Conservation (phyloP, 345 rosid genomes). For the Arabidopsis thaliana region TAIR10.1 NC_003070.9:18835501-18836000, state of each 20-base stretch:
- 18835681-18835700: constrained; percentile 13
- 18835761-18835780: constrained; percentile 7
- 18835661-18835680: background rate
- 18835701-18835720: constrained; percentile 16
- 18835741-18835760: background rate
- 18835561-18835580: constrained; percentile 1
- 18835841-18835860: constrained; percentile 1
- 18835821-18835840: background rate
- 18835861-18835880: background rate
- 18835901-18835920: background rate
- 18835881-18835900: constrained; percentile 10
- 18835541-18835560: constrained; percentile 10
- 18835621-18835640: background rate
- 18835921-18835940: background rate
- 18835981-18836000: constrained; percentile 5
- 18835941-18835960: constrained; percentile 16
- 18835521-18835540: background rate
- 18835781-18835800: background rate
- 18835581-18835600: background rate
- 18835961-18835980: constrained; percentile 5
- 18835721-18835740: background rate
- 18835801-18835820: background rate
- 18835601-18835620: constrained; percentile 16
- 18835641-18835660: constrained; percentile 10
- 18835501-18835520: constrained; percentile 7